Evolutionary conservation across 2,329 filamentous ascomycete genomes (phyloP).

Genomic region (Immersiporthe knoxdaviesiana): DNA sequence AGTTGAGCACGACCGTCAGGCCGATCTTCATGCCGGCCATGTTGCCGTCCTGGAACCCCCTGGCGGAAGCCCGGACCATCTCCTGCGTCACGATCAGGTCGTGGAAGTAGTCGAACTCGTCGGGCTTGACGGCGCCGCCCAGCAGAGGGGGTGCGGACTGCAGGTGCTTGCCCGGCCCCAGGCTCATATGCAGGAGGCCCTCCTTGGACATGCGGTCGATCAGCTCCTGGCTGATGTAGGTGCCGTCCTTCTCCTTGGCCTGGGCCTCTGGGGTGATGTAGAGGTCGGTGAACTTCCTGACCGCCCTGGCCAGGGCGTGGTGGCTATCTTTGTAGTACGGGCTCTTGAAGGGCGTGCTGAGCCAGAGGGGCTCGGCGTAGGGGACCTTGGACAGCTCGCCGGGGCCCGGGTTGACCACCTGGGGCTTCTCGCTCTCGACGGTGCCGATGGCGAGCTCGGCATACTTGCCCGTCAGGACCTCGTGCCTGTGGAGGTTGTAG

Average conservation of each 20-base stretch:
- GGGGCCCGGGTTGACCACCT: constrained; percentile 69
- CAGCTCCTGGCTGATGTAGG: constrained; percentile 71
- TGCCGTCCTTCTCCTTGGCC: constrained; percentile 73
- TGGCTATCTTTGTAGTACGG: constrained; percentile 84
- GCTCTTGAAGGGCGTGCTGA: constrained; percentile 74
- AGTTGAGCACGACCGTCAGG: constrained; percentile 79
- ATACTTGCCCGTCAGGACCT: constrained; percentile 80
- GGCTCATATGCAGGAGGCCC: constrained; percentile 77
- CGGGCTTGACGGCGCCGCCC: constrained; percentile 70
- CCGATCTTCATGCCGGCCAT: constrained; percentile 86
- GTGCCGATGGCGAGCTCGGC: constrained; percentile 74
- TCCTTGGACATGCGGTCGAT: constrained; percentile 78
- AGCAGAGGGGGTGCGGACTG: constrained; percentile 64
- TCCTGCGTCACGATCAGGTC: constrained; percentile 79
- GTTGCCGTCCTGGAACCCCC: constrained; percentile 86
- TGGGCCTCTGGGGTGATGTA: constrained; percentile 75
- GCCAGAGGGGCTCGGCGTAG: constrained; percentile 85
- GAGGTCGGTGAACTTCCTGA: constrained; percentile 73
- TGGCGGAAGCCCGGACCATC: constrained; percentile 68
- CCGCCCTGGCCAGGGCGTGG: constrained; percentile 66
- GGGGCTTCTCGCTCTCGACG: constrained; percentile 72
- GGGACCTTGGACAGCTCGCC: constrained; percentile 78
- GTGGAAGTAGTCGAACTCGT: constrained; percentile 88
- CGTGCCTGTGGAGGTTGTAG: constrained; percentile 90
- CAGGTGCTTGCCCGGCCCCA: constrained; percentile 82